These are phyloP conservation scores for Euphorbia celastroides DNA, from an alignment of 441 rosid species.

Conservation along the genomic window DNA sequence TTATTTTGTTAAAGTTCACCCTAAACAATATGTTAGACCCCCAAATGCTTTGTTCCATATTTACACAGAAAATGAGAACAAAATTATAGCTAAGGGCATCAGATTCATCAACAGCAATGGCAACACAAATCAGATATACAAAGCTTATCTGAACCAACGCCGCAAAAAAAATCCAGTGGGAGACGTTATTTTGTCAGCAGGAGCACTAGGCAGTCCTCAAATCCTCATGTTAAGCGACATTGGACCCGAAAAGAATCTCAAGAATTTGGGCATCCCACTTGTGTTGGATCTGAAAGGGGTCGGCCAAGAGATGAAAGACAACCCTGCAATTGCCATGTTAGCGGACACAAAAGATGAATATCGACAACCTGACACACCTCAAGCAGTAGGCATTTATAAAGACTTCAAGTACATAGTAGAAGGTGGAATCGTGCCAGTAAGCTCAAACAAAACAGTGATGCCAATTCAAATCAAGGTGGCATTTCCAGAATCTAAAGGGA, in stretches of 20 bases:
- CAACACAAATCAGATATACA: slow-evolving; percentile 31
- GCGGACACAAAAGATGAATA: slow-evolving; percentile 35
- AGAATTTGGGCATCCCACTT: slow-evolving; percentile 38
- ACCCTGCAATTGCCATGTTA: slow-evolving; percentile 44
- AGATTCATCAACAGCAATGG: slow-evolving; percentile 53
- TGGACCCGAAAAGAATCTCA: slow-evolving; percentile 49
- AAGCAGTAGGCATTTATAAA: slow-evolving; percentile 58
- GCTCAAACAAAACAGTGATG: slow-evolving; percentile 43
- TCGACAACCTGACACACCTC: slow-evolving; percentile 54
- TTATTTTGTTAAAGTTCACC: no score
- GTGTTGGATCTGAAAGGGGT: slow-evolving; percentile 35
- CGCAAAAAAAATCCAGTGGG: slow-evolving; percentile 31
- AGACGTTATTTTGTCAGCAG: slow-evolving; percentile 63
- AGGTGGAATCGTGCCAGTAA: slow-evolving; percentile 44
- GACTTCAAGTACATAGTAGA: slow-evolving; percentile 51
- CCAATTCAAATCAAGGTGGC: slow-evolving; percentile 58
- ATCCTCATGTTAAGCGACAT: slow-evolving; percentile 64
- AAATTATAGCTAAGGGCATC: slow-evolving; percentile 43
- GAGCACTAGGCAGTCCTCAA: slow-evolving; percentile 78
- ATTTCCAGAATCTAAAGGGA: slow-evolving; percentile 62
- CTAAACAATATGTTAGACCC: no score
- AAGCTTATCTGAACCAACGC: slow-evolving; percentile 45
- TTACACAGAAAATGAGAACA: slow-evolving; percentile 31
- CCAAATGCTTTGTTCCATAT: neutral
- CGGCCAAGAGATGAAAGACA: slow-evolving; percentile 55